phyloP scores from a whole-genome alignment of 169 alveolate genomes.

The Eimeria acervulina region DNA sequence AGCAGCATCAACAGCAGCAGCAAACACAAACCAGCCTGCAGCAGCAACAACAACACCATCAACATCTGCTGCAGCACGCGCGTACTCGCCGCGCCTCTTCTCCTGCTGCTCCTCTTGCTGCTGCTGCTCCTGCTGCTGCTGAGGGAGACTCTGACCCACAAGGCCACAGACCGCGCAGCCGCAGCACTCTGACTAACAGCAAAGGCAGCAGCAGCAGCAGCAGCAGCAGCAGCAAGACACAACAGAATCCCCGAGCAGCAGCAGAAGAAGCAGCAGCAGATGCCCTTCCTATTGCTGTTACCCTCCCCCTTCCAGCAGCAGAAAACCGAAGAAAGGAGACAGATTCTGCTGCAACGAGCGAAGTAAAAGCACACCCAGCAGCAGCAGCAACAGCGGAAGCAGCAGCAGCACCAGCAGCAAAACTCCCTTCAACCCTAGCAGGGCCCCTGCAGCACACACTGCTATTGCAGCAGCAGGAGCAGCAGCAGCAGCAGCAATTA shows the following conservation, averaged over 20 bases:
- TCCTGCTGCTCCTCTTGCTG: too few relatives aligned
- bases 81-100: too few relatives aligned
- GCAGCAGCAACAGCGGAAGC: neutral
- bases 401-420: conserved; percentile 8
- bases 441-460: neutral
- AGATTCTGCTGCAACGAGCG: neutral
- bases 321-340: neutral
- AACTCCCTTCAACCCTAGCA: too few relatives aligned
- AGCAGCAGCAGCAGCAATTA: conserved; percentile 1
- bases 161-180: too few relatives aligned
- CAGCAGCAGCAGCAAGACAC: neutral
- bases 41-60: neutral
- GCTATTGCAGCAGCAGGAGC: neutral
- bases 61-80: neutral
- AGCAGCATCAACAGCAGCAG: conserved; percentile 6
- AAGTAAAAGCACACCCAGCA: neutral
- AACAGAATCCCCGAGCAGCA: neutral
- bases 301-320: too few relatives aligned
- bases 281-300: too few relatives aligned
- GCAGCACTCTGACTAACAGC: too few relatives aligned
- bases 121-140: too few relatives aligned
- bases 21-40: neutral
- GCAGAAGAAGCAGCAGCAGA: neutral
- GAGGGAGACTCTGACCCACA: too few relatives aligned
- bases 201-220: neutral